Conservation (phyloP, 2,329 filamentous ascomycete genomes). For the Thyridium curvatum region DNA sequence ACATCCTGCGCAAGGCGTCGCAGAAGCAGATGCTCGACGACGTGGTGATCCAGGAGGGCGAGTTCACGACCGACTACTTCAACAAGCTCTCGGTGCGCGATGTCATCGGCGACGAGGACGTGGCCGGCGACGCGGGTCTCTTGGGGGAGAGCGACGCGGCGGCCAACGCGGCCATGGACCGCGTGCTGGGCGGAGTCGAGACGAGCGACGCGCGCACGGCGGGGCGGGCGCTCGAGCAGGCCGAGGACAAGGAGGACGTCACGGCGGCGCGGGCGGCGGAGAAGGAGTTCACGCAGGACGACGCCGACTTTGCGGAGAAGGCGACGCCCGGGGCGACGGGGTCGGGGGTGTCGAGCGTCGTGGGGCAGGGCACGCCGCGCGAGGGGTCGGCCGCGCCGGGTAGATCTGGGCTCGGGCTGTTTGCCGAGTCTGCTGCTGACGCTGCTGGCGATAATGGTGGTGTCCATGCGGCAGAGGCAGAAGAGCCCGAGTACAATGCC, state of each 20-base stretch:
- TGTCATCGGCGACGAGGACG: conserved; percentile 54
- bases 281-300: conserved; percentile 82
- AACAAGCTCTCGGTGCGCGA: conserved; percentile 69
- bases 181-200: conserved; percentile 65
- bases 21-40: conserved; percentile 98
- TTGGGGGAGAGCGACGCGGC: conserved; percentile 62
- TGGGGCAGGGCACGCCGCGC: conserved; percentile 44
- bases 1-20: conserved; percentile 92
- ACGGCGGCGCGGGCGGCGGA: conserved; percentile 81
- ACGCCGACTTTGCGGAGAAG: conserved; percentile 75
- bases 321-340: conserved; percentile 24
- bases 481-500: conserved; percentile 47
- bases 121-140: conserved; percentile 39
- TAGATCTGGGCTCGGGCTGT: conserved; percentile 28
- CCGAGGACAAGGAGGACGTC: conserved; percentile 89
- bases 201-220: conserved; percentile 56
- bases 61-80: conserved; percentile 96
- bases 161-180: conserved; percentile 77
- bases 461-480: conserved; percentile 7
- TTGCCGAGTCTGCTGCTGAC: conserved; percentile 28
- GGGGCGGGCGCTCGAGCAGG: conserved; percentile 73
- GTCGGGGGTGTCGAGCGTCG: conserved; percentile 41
- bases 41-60: conserved; percentile 95
- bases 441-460: conserved; percentile 8
- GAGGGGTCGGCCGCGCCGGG: conserved; percentile 25